A percentile compares a stretch with the other conserved stretches of the same genome.
phyloP scores from a whole-genome alignment of 768 basidiomycete species.

The Pleurotus ostreatus region DNA sequence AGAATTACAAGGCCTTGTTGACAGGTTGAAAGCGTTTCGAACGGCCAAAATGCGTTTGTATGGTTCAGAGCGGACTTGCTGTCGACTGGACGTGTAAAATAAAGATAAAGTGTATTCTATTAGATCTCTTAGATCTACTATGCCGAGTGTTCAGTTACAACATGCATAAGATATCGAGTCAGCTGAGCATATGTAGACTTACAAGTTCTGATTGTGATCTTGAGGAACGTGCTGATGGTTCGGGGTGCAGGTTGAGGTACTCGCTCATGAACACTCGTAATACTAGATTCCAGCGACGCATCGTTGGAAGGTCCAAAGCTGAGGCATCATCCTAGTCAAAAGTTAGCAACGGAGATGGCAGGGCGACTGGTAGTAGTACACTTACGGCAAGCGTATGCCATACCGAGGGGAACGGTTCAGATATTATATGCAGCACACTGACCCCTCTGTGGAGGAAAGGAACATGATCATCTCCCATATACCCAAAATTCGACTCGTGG shows the following conservation, averaged over 20 bases:
- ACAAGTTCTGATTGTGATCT: constrained; percentile 47
- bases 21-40: constrained; percentile 10
- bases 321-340: constrained; percentile 77
- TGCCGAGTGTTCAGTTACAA: too few relatives aligned
- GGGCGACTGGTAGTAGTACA: constrained; percentile 8
- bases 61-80: not conserved
- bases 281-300: constrained; percentile 88
- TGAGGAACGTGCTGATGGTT: constrained; percentile 26
- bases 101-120: not conserved
- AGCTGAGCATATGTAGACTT: constrained; percentile 18
- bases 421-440: constrained; percentile 84
- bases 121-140: too few relatives aligned
- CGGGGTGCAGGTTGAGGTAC: constrained; percentile 72
- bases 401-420: constrained; percentile 83
- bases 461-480: constrained; percentile 90
- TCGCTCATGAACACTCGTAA: constrained; percentile 86
- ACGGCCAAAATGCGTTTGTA: not conserved
- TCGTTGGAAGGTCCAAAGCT: constrained; percentile 78
- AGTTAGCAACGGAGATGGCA: not conserved
- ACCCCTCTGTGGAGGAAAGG: constrained; percentile 86
- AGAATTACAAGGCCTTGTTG: constrained; percentile 29
- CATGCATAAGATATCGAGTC: not conserved
- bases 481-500: constrained; percentile 38
- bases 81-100: not conserved
- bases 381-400: constrained; percentile 82